Conservation (phyloP, 768 basidiomycete species). For the Lactarius trivialis region DNA sequence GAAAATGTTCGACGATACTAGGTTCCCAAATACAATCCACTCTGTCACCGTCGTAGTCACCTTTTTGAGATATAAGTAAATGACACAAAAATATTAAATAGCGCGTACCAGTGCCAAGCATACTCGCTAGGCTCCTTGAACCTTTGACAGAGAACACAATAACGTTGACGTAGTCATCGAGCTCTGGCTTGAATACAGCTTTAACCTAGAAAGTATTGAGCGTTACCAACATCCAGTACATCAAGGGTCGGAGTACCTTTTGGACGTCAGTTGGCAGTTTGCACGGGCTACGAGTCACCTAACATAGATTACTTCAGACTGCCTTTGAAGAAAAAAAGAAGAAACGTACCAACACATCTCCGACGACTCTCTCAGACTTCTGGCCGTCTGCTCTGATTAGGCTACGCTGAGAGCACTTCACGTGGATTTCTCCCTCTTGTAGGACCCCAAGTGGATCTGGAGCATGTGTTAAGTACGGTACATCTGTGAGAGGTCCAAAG, state of each 20-base stretch:
- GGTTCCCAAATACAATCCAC: slow-evolving; percentile 54
- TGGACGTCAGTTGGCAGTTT: slow-evolving; percentile 62
- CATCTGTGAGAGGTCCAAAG: background rate
- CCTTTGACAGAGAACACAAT: slow-evolving; percentile 38
- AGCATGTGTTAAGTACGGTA: background rate
- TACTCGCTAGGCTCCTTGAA: slow-evolving; percentile 49
- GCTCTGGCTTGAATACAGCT: slow-evolving; percentile 46
- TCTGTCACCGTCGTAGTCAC: slow-evolving; percentile 70
- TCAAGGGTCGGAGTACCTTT: slow-evolving; percentile 37
- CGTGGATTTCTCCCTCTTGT: slow-evolving; percentile 48
- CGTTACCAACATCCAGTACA: background rate
- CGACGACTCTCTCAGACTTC: slow-evolving; percentile 43
- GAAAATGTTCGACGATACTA: slow-evolving; percentile 46
- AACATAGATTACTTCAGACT: background rate
- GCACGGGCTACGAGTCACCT: slow-evolving; percentile 64
- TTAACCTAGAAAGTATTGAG: slow-evolving; percentile 36
- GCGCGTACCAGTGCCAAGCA: slow-evolving; percentile 52
- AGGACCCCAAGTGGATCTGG: slow-evolving; percentile 50
- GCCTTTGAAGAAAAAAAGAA: background rate
- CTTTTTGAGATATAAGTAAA: slow-evolving; percentile 28
- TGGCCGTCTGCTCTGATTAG: slow-evolving; percentile 39
- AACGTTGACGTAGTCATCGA: slow-evolving; percentile 48
- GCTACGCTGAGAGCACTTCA: slow-evolving; percentile 43
- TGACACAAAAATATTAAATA: background rate
- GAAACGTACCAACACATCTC: slow-evolving; percentile 47